Percentiles rank a stretch among this genome's conserved stretches.
Conservation (phyloP, 768 basidiomycete genomes). For the Pisolithus marmoratus region DNA sequence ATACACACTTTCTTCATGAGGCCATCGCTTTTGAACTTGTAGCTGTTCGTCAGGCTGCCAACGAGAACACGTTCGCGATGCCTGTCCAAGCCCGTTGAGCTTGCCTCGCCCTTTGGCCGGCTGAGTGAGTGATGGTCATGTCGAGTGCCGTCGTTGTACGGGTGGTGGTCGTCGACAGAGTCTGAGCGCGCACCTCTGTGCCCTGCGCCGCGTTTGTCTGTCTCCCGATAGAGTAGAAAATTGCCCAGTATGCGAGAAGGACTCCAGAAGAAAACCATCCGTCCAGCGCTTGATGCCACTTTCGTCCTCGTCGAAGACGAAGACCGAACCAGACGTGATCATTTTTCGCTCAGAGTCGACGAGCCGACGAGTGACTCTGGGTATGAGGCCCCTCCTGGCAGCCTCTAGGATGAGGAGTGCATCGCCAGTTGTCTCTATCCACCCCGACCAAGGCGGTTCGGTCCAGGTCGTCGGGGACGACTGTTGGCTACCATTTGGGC, state of each 20-base stretch:
- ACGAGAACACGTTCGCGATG: constrained; percentile 77
- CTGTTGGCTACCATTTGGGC: constrained; percentile 22
- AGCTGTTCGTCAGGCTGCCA: constrained; percentile 87
- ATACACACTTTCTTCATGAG: constrained; percentile 91
- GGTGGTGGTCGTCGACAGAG: constrained; percentile 29
- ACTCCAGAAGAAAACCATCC: constrained; percentile 94
- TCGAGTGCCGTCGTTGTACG: constrained; percentile 28
- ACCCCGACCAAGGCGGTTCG: constrained; percentile 89
- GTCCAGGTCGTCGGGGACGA: constrained; percentile 54
- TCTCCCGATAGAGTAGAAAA: constrained; percentile 93
- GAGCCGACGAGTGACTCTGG: constrained; percentile 85
- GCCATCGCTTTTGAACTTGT: constrained; percentile 89
- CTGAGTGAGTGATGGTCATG: constrained; percentile 47
- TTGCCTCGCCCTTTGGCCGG: constrained; percentile 53
- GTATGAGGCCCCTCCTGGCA: constrained; percentile 83
- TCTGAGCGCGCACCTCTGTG: constrained; percentile 49
- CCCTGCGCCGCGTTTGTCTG: constrained; percentile 72
- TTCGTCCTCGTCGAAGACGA: constrained; percentile 96
- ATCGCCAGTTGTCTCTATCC: constrained; percentile 93
- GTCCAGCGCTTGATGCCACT: constrained; percentile 98
- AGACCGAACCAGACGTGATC: constrained; percentile 91
- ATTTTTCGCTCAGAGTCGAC: constrained; percentile 90
- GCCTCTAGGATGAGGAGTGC: constrained; percentile 97
- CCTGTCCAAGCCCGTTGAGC: constrained; percentile 50
- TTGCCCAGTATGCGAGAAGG: constrained; percentile 91